Evolutionary conservation across 805 yeast genomes (phyloP), one percentile per base, ranked within the genome.

Genomic region (Limtongia smithiae): DNA sequence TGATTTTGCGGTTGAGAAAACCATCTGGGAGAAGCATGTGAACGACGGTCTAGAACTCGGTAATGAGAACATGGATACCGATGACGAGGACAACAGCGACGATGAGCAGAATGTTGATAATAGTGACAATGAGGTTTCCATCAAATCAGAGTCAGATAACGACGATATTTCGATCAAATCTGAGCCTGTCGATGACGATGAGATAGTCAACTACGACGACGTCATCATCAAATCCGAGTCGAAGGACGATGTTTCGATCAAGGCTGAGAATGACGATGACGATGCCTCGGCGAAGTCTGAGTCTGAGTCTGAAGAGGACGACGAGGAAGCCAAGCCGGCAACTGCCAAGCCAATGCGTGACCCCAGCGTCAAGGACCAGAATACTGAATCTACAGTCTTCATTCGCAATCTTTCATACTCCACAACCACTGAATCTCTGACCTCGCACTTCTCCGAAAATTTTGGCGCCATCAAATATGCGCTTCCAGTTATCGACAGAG

Each of bases 331-430:
- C 3, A 41, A 38, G 14, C 25, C n/a, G 17, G 34, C n/a, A 4
- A 35, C 22, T 21, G 20, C 15, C 18, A 18, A 21, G 65, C 58
- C 47, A 32, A 54, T 48, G n/a, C 12, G 12, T 14, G 53, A 18
- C 14, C 44, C 28, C 9, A 22, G 24, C 8, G 43, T 11, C 11
- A 35, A 21, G 8, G 48, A 48, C 31, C 37, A 36, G n/a, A 48
- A 45, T 25, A 49, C 54, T 14, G 72, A 77, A 4, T 84, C 62
- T 56, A 82, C 95, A 4, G 68, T 93, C 21, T 93, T 93, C 64
- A 86, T 93, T 9, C 80, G 98, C 64, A 93, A 93, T 63, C 80
- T 93, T 31, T 97, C 98, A 1, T 93, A 91, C 63, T 96, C 88
- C 67, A 94, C 96, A 3, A 88, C 94, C 31, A 77, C 77, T 41